Conservation (phyloP, 208 protist species). For the Tetramitus jugosus region DNA sequence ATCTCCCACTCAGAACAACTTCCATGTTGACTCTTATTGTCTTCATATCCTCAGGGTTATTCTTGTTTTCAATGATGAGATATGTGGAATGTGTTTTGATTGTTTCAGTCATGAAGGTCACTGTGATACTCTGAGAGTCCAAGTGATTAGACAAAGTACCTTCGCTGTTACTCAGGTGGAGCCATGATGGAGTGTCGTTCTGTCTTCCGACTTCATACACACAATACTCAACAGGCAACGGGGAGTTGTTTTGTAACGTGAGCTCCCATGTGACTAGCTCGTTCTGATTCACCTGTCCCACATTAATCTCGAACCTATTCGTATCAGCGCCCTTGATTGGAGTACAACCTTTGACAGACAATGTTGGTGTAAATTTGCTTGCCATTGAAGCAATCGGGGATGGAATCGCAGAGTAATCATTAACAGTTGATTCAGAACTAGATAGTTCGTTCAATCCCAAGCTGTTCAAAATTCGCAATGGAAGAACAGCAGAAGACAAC, state of each 20-base stretch:
- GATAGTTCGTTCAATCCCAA: too few species aligned
- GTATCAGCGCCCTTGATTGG: background rate
- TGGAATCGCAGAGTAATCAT: too few species aligned
- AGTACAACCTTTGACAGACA: background rate
- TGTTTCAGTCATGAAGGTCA: background rate
- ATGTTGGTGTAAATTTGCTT: background rate
- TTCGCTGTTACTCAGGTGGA: background rate
- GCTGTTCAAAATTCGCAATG: background rate
- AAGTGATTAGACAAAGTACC: background rate
- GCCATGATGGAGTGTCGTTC: background rate
- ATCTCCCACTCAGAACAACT: background rate
- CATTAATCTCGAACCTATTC: background rate
- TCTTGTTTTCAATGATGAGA: background rate
- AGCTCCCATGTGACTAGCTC: background rate
- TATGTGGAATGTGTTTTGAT: background rate
- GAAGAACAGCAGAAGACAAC: background rate
- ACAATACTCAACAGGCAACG: background rate
- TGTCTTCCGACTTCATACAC: background rate
- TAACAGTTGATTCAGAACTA: too few species aligned
- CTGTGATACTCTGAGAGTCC: background rate
- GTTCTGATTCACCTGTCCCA: background rate
- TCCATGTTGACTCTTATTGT: background rate
- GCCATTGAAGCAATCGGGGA: background rate
- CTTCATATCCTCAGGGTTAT: constrained; percentile 9
- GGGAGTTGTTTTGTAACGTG: background rate